phyloP scores from a whole-genome alignment of 2,329 filamentous ascomycete species.

The Talaromyces piceae region DNA sequence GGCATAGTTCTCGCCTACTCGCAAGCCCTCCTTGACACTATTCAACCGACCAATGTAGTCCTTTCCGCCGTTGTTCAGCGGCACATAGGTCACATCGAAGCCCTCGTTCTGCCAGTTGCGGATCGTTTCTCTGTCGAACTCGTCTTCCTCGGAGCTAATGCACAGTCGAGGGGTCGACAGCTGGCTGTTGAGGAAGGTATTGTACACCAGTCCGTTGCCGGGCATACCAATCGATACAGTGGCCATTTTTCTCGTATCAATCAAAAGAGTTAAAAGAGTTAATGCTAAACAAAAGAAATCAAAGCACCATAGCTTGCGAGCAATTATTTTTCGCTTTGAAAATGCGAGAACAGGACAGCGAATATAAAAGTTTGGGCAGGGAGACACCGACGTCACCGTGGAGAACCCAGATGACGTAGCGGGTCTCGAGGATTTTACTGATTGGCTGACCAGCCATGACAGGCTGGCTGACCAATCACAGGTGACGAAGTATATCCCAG shows the following conservation, averaged over 20 bases:
- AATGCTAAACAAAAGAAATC: not conserved
- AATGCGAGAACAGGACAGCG: not conserved
- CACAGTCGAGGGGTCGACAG: slow-evolving; percentile 24
- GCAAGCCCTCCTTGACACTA: slow-evolving; percentile 48
- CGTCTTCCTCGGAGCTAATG: slow-evolving; percentile 26
- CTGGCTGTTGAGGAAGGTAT: slow-evolving; percentile 20
- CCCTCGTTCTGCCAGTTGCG: slow-evolving; percentile 54
- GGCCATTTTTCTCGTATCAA: slow-evolving; percentile 21
- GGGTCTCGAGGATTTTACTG: not conserved
- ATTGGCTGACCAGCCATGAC: not conserved
- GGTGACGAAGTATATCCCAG: too few species aligned
- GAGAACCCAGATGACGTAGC: not conserved
- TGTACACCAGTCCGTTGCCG: slow-evolving; percentile 27
- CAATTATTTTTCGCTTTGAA: not conserved
- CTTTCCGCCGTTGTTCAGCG: slow-evolving; percentile 46
- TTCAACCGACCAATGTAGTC: slow-evolving; percentile 44
- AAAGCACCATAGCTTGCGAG: not conserved
- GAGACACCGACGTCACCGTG: not conserved
- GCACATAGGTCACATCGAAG: slow-evolving; percentile 52
- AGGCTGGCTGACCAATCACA: too few species aligned
- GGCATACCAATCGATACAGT: slow-evolving; percentile 27
- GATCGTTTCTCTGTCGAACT: slow-evolving; percentile 49
- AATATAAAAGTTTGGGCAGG: not conserved
- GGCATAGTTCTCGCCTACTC: slow-evolving; percentile 53
- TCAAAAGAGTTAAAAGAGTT: not conserved